Percentiles rank a stretch among this genome's conserved stretches.
Evolutionary conservation across 2,329 filamentous ascomycete species (phyloP).

Genomic region (Cladophialophora psammophila): DNA sequence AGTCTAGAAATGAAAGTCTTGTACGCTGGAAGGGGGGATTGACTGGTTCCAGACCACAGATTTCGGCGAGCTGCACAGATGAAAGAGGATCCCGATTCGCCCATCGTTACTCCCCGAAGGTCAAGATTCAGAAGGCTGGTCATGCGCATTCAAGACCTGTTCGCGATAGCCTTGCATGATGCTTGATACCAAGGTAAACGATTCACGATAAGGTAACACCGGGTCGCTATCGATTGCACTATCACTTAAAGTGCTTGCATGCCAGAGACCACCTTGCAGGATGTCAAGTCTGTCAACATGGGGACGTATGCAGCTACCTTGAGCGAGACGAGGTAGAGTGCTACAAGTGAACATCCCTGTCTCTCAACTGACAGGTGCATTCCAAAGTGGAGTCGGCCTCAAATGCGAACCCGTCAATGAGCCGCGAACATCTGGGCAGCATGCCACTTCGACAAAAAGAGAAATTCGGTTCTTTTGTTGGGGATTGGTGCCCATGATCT

Average conservation of each 20-base stretch:
- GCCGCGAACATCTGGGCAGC: neutral
- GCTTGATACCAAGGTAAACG: constrained; percentile 11
- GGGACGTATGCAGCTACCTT: constrained; percentile 15
- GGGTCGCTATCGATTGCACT: constrained; percentile 15
- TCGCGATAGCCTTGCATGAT: constrained; percentile 26
- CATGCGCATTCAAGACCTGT: neutral
- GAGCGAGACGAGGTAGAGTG: neutral
- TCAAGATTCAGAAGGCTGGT: constrained; percentile 1
- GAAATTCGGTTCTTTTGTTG: neutral
- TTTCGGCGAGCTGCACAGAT: constrained; percentile 6
- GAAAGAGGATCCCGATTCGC: constrained; percentile 10
- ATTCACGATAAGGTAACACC: constrained; percentile 26
- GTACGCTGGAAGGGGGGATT: constrained; percentile 26
- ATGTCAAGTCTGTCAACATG: constrained; percentile 17
- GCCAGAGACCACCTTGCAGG: constrained; percentile 9
- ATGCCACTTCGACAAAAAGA: neutral
- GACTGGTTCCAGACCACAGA: constrained; percentile 20
- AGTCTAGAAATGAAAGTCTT: constrained; percentile 25
- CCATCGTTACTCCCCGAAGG: neutral
- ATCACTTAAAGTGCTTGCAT: constrained; percentile 37
- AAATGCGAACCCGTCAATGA: neutral
- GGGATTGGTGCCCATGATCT: neutral
- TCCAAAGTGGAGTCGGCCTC: constrained; percentile 4
- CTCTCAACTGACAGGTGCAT: constrained; percentile 12
- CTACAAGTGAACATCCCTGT: constrained; percentile 16